These are phyloP conservation scores for Polyplosphaeria fusca DNA, from an alignment of 495 filamentous ascomycete species.

Conservation along the genomic window DNA sequence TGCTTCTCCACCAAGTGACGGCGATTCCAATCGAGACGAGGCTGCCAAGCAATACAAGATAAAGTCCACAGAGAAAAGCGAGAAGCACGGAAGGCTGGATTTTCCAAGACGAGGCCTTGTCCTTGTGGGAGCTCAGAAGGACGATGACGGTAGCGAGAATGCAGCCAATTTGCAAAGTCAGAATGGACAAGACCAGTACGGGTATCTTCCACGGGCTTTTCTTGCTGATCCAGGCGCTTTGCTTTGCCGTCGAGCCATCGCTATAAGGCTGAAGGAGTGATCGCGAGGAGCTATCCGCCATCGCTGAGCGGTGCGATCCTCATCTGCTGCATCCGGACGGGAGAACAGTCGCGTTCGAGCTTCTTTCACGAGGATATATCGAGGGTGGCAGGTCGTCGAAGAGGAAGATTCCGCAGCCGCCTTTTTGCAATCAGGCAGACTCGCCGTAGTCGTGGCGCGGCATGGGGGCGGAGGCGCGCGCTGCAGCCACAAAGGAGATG, in stretches of 20 bases:
- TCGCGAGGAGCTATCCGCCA: conserved; percentile 17
- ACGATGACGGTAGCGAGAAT: neutral
- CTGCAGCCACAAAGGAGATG: neutral
- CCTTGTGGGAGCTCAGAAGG: conserved; percentile 2
- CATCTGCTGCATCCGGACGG: no score
- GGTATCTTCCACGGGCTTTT: conserved; percentile 11
- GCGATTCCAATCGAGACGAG: conserved; percentile 19
- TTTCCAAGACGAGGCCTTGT: conserved; percentile 2
- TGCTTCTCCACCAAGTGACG: conserved; percentile 29
- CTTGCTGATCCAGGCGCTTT: conserved; percentile 1
- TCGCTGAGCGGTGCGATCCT: no score
- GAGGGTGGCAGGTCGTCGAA: neutral
- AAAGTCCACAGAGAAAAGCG: conserved; percentile 7
- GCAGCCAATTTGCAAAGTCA: neutral
- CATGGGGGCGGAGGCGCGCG: neutral
- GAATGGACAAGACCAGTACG: neutral
- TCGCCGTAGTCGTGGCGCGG: neutral
- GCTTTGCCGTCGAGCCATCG: neutral
- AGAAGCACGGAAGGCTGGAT: conserved; percentile 5
- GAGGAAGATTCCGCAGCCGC: neutral
- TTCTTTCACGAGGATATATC: neutral
- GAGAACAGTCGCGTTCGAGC: neutral
- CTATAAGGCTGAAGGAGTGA: conserved; percentile 5
- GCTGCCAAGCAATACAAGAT: conserved; percentile 6
- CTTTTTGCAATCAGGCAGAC: neutral